Percentiles rank a stretch among this genome's conserved stretches.
Evolutionary conservation across 768 basidiomycete species (phyloP).

Genomic region (Tubosaeta brunneosetosa): DNA sequence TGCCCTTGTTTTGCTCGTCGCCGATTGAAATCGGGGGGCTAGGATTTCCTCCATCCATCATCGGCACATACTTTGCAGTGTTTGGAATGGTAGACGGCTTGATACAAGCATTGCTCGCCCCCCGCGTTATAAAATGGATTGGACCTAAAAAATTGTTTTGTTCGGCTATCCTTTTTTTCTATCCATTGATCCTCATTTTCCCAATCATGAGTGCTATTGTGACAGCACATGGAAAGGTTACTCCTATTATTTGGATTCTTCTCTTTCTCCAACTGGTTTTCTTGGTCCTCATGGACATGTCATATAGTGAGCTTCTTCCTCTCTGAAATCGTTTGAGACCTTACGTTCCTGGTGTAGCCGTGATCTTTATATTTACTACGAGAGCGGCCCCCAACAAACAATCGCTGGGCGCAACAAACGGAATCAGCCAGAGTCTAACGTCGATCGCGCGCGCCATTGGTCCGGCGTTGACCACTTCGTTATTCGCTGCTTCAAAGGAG

Average conservation of each 20-base stretch:
- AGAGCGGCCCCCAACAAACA: constrained; percentile 47
- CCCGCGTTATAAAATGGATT: constrained; percentile 34
- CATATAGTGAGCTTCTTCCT: constrained; percentile 34
- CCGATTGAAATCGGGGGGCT: constrained; percentile 41
- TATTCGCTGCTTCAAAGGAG: constrained; percentile 49
- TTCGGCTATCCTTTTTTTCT: constrained; percentile 31
- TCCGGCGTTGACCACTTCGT: constrained; percentile 43
- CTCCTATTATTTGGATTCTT: constrained; percentile 34
- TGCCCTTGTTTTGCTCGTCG: constrained; percentile 43
- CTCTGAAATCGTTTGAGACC: not conserved
- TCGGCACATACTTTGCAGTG: constrained; percentile 35
- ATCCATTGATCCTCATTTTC: constrained; percentile 36
- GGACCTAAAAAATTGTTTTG: constrained; percentile 39
- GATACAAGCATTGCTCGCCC: constrained; percentile 39
- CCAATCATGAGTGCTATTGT: constrained; percentile 42
- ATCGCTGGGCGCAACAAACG: constrained; percentile 55
- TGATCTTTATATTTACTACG: constrained; percentile 50
- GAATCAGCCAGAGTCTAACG: constrained; percentile 47
- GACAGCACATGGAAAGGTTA: constrained; percentile 26
- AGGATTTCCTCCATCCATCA: constrained; percentile 37
- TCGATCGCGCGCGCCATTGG: constrained; percentile 46
- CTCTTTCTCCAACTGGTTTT: constrained; percentile 26
- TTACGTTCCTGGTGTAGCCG: constrained; percentile 27
- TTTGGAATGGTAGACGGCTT: constrained; percentile 37
- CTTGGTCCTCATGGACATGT: constrained; percentile 35